Percentiles rank a stretch among this genome's conserved stretches.
These are phyloP conservation scores for Carallia pectinifolia DNA, from an alignment of 345 rosid genomes.

Conservation along the genomic window DNA sequence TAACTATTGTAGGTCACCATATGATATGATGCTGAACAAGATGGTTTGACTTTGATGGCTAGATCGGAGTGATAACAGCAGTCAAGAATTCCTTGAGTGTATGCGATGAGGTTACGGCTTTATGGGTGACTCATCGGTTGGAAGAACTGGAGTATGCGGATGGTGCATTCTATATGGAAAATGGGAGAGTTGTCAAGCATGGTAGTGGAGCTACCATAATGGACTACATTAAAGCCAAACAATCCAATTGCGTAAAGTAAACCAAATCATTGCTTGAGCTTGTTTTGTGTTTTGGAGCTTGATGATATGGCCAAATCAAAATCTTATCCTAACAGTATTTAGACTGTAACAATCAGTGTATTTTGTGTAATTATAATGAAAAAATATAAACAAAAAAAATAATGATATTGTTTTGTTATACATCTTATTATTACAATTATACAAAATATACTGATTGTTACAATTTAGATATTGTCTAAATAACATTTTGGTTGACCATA, in stretches of 20 bases:
- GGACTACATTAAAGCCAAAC: conserved; percentile 55
- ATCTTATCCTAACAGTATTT: no score
- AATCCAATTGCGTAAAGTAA: conserved; percentile 47
- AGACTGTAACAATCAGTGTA: no score
- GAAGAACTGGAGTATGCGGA: conserved; percentile 89
- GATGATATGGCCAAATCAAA: no score
- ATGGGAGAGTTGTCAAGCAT: conserved; percentile 63
- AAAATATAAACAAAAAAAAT: no score
- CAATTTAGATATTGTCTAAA: no score
- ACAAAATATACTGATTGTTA: no score
- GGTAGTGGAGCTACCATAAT: conserved; percentile 61
- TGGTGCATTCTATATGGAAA: conserved; percentile 87
- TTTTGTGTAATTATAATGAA: no score
- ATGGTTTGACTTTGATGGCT: conserved; percentile 8
- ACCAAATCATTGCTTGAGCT: conserved; percentile 38
- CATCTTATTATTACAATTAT: no score
- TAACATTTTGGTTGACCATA: no score
- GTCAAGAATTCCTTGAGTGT: conserved; percentile 54
- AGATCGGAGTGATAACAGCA: conserved; percentile 91
- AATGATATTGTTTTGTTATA: no score
- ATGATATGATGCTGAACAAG: conserved; percentile 7
- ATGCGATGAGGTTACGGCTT: conserved; percentile 69
- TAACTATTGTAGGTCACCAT: background rate
- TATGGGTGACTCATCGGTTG: conserved; percentile 93
- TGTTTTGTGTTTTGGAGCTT: background rate